Evolutionary conservation across 371 early-diverging fungal genomes (phyloP).

Genomic region (Blakeslea trispora): DNA sequence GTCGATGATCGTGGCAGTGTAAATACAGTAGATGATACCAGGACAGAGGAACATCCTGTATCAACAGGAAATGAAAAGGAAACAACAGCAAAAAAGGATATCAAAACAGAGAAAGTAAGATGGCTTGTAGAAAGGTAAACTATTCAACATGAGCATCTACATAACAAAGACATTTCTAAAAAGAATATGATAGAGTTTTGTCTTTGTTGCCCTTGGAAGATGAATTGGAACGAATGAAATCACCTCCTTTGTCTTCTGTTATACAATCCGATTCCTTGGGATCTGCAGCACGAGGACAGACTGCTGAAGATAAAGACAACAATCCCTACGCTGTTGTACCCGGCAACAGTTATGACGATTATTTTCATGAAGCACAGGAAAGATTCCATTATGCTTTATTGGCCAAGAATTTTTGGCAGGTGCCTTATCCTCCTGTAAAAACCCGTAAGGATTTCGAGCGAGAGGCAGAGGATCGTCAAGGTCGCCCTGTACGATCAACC

Average conservation of each 20-base stretch:
- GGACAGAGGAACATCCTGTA: slow-evolving; percentile 15
- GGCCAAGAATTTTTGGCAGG: slow-evolving; percentile 52
- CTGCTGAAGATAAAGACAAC: slow-evolving; percentile 5
- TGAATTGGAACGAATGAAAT: slow-evolving; percentile 50
- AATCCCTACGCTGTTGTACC: slow-evolving; percentile 39
- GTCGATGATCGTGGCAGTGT: slow-evolving; percentile 36
- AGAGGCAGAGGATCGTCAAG: slow-evolving; percentile 46
- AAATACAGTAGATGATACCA: slow-evolving; percentile 19
- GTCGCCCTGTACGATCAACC: slow-evolving; percentile 41
- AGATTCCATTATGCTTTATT: slow-evolving; percentile 49
- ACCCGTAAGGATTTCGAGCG: slow-evolving; percentile 38
- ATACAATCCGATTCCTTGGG: slow-evolving; percentile 39
- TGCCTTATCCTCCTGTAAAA: slow-evolving; percentile 49
- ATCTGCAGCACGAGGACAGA: slow-evolving; percentile 20
- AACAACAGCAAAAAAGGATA: slow-evolving; percentile 22
- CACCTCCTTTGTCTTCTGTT: slow-evolving; percentile 45
- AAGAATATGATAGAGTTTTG: slow-evolving; percentile 44
- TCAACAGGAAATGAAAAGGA: slow-evolving; percentile 20
- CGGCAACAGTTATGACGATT: slow-evolving; percentile 55
- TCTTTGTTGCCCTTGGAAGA: slow-evolving; percentile 56
- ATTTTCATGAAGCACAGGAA: slow-evolving; percentile 56
- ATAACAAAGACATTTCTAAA: no score
- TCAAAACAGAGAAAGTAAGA: slow-evolving; percentile 47
- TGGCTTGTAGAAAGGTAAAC: slow-evolving; percentile 57
- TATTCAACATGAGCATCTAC: neutral